Evolutionary conservation across 768 basidiomycete species (phyloP), one percentile per base, ranked within the genome.

Genomic region (Phylloporus scabripes): DNA sequence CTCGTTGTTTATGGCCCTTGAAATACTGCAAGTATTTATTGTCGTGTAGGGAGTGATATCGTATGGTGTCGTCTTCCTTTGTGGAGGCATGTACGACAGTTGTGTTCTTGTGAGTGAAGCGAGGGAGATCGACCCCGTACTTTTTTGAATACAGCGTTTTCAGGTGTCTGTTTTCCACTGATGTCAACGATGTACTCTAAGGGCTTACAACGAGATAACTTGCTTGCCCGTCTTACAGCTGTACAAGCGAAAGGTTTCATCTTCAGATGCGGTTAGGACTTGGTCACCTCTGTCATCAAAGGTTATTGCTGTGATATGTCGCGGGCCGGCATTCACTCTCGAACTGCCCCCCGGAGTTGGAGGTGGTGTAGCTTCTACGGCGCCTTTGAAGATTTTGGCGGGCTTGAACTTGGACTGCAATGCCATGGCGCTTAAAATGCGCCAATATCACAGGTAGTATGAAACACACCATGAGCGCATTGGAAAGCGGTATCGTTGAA

Each of bases 21-120:
- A 96, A 98, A 71, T 99, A 99, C 55, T 87, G 82, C 28, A 98
- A 71, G 66, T 93, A 99, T 64, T 87, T 92, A 76, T 96, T 97
- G 77, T 95, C 92, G 67, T 97, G 92, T 43, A 95, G 66, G 1
- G 91, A 94, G 60, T 95, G 91, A 67, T 97, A 97, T 39, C 96
- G 82, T 56, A 98, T 80, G 0, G 88, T 92, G 63, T 97, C 91
- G 66, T 97, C 90, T 66, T 88, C 89, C 65, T 95, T 97, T 15
- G 94, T 97, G 5, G 91, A 94, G 7, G 94, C 88, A 60, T 97
- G 83, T 3, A 98, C 64, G 41, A 97, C 85, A 3, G 85, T 81
- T 0, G 83, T 81, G 56, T 80, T 84, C 63, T 88, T 89, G 72
- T 98, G 96, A 0, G 95, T 97, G 61, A 97, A 96, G 3, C 95